Evolutionary conservation across 2,329 filamentous ascomycete genomes (phyloP), one percentile per base, ranked within the genome.

Genomic region (Hymenoscyphus occultus): DNA sequence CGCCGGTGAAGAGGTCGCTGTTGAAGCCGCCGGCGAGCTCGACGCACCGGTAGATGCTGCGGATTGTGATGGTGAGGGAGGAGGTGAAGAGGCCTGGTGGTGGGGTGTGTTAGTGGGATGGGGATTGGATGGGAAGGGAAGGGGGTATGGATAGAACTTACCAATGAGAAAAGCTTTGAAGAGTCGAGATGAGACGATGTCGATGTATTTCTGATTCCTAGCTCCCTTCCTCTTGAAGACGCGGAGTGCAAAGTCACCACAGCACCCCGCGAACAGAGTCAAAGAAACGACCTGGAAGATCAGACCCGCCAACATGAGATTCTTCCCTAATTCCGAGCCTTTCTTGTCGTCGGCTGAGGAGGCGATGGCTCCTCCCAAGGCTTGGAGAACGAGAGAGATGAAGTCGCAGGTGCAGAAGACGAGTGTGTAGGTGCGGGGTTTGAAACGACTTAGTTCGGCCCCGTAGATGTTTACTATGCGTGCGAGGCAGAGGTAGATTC

Each of bases 391-490:
- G 62, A 88, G 81, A 69, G 83, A 86, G 60, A 82, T 82, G 22
- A 87, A 76, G 74, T 87, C 85, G 74, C 82, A 82, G 62, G 84
- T 81, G 19, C 70, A 72, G 68, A 74, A 74, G 58, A 74, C 64
- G 42, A 81, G 81, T 12, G 85, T 86, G 73, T 86, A 87, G 61
- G 80, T 77, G 5, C 76, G 74, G 6, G 82, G 80, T 51, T 77
- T 78, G 62, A 84, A 76, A 32, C 78, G 77, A 28, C 81, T 83
- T 66, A 81, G 76, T 60, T 81, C 74, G 1, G 77, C 74, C 5
- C 85, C 85, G 62, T 86, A 84, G 59, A 80, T 78, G n/a, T 83
- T 73, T 63, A 86, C 81, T 67, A 87, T 79, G 61, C 86, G 82
- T 45, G 84, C 84, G 3, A 77, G 78, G 64, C 86, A 71, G 68